Base-by-base conservation (phyloP, 1,284 basidiomycete species). In the Trametes pubescens region DNA sequence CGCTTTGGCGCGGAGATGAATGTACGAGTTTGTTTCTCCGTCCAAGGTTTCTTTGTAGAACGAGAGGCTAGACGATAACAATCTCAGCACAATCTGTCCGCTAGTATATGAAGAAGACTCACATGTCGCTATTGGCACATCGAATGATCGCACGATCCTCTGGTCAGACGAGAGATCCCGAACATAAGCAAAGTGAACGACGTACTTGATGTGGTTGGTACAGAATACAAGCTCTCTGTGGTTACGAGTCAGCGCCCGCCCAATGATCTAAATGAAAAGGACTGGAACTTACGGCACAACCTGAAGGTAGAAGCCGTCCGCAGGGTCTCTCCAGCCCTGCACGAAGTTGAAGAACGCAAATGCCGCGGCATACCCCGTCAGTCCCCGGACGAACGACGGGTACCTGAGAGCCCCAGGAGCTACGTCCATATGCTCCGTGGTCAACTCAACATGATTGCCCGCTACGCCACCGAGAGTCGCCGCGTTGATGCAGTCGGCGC, bases 211-310 rank as follows among this genome's bases (percentile, higher is more conserved):
- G 16, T 18, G 16, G n/a, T 44, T 24, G 5, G 32, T 58, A 6
- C n/a, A 40, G 4, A 53, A 13, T 24, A 40, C 56, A 7, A 62
- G 11, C 2, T 62, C 61, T 14, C 61, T 62, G 29, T 1, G n/a
- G 10, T 10, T n/a, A n/a, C 21, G 44, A 11, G n/a, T n/a, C n/a
- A n/a, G n/a, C n/a, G n/a, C n/a, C n/a, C n/a, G n/a, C n/a, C n/a
- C n/a, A n/a, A n/a, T n/a, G n/a, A n/a, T n/a, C n/a, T n/a, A n/a
- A n/a, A n/a, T n/a, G n/a, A n/a, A n/a, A n/a, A n/a, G n/a, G n/a
- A n/a, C n/a, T n/a, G n/a, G n/a, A n/a, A n/a, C 62, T 55, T 24
- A 64, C 62, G 62, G 62, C 5, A 64, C 9, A n/a, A 64, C n/a
- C 35, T 59, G 62, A 32, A 64, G 26, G 24, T 64, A 51, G 32